Conservation (phyloP, 208 protist genomes). For the Borovskyia barvae region DNA sequence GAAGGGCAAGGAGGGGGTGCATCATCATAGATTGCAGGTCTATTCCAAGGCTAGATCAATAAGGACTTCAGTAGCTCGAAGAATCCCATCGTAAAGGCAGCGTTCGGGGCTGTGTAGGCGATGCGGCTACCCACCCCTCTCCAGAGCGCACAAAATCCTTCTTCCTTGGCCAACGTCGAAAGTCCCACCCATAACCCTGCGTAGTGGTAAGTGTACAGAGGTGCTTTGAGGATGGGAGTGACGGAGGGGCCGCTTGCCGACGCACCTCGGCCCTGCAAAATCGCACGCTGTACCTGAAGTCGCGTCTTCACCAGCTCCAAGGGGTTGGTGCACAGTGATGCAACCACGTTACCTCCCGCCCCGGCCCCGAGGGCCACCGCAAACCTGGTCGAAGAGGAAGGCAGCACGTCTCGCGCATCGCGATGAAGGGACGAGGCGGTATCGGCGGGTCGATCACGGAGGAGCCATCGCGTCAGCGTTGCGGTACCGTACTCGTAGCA, state of each 20-base stretch:
- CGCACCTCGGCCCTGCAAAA: slow-evolving; percentile 18
- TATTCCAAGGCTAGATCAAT: neutral
- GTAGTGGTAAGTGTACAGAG: slow-evolving; percentile 65
- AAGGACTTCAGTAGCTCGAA: slow-evolving; percentile 46
- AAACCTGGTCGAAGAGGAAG: slow-evolving; percentile 25
- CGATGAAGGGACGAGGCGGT: too few species aligned
- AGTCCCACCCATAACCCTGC: slow-evolving; percentile 56
- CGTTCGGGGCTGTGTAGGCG: slow-evolving; percentile 70
- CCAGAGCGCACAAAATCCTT: slow-evolving; percentile 71
- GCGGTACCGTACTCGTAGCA: slow-evolving; percentile 67
- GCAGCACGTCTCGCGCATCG: neutral
- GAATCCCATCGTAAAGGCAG: slow-evolving; percentile 82
- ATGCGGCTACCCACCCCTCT: slow-evolving; percentile 53
- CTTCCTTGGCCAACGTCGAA: slow-evolving; percentile 26
- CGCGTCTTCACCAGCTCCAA: slow-evolving; percentile 90
- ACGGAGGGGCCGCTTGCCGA: neutral
- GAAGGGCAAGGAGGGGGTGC: neutral
- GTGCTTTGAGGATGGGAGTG: too few species aligned
- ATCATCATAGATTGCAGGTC: neutral
- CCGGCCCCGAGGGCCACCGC: slow-evolving; percentile 50
- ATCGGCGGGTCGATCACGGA: too few species aligned
- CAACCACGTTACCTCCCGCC: slow-evolving; percentile 50
- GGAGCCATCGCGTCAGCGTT: slow-evolving; percentile 22
- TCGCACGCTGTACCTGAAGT: slow-evolving; percentile 81
- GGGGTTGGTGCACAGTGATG: slow-evolving; percentile 80